Base-by-base conservation (phyloP, 2,329 filamentous ascomycete genomes). In the Colletotrichum karsti region DNA sequence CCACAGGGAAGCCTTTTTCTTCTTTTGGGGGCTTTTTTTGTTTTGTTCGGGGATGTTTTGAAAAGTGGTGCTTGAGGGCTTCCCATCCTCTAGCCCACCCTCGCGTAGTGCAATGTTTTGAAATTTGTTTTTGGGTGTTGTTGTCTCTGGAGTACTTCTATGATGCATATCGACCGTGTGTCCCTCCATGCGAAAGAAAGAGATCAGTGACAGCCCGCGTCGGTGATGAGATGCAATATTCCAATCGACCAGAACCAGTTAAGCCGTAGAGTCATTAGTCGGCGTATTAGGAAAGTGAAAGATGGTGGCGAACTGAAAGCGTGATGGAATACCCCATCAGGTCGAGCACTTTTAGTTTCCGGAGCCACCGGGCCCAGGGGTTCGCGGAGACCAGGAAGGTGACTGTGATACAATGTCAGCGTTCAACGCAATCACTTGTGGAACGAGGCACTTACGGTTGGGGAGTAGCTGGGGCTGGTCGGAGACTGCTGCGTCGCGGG, bases 391-490 rank as follows among this genome's bases (percentile, higher is more conserved):
- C 75, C 82, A 83, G 44, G 80, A 79, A 61, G 82, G 82, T 64
- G 87, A 88, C 72, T 83, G 76, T 35, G 5, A 57, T 5, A 2
- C 30, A 24, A n/a, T 61, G 70, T 81, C 76, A 81, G 77, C 22
- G 59, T 8, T 33, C 28, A 48, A 22, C 30, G 18, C 15, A 7
- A 26, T 48, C 13, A 48, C 8, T 24, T 7, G 6, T 7, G 10
- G 8, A 10, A 28, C 30, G 5, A n/a, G 9, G n/a, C 13, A 76
- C 79, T 70, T 74, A 87, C 76, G 67, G 89, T 88, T 44, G 93
- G 90, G 50, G 92, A 95, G 79, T 92, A 92, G 76, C 87, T 87
- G 72, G 93, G 87, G 78, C 92, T 93, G 20, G 88, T 90, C 22
- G 91, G 90, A 37, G 89, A 91, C 73, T 83, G 81, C 72, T 86